Evolutionary conservation across 169 alveolate species (phyloP).

Genomic region (Cyclospora cayetanensis): DNA sequence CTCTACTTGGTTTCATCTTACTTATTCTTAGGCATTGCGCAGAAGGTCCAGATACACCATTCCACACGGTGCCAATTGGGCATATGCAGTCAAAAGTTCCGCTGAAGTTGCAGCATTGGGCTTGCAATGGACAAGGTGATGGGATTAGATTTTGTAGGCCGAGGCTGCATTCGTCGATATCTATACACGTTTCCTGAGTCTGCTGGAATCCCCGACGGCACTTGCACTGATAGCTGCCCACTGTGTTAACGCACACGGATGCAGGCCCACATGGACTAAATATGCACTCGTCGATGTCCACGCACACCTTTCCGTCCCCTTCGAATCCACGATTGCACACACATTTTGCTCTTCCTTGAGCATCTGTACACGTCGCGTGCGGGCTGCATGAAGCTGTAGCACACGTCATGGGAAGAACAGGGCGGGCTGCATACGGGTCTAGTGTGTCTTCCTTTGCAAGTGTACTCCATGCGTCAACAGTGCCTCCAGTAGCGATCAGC

Average conservation of each 20-base stretch:
- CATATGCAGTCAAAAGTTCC: conserved; percentile 75
- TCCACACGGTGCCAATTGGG: conserved; percentile 69
- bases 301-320: conserved; percentile 71
- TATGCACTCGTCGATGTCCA: conserved; percentile 75
- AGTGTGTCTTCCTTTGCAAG: conserved; percentile 27
- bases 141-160: conserved; percentile 8
- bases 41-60: conserved; percentile 60
- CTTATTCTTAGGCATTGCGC: conserved; percentile 71
- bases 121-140: conserved; percentile 69
- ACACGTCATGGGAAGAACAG: conserved; percentile 44
- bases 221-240: conserved; percentile 73
- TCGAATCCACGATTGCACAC: conserved; percentile 69
- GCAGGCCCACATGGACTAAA: conserved; percentile 75
- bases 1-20: no score
- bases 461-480: conserved; percentile 61
- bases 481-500: conserved; percentile 38
- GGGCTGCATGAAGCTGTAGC: conserved; percentile 51
- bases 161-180: conserved; percentile 64
- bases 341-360: conserved; percentile 53
- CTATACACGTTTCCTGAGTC: conserved; percentile 69
- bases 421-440: conserved; percentile 54
- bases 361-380: conserved; percentile 24
- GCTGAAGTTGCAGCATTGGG: conserved; percentile 71
- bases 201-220: conserved; percentile 74
- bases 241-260: conserved; percentile 73